A percentile compares a stretch with the other conserved stretches of the same genome.
These are phyloP conservation scores for Coemansia nantahalensis DNA, from an alignment of 192 early-diverging fungal genomes.

Conservation along the genomic window DNA sequence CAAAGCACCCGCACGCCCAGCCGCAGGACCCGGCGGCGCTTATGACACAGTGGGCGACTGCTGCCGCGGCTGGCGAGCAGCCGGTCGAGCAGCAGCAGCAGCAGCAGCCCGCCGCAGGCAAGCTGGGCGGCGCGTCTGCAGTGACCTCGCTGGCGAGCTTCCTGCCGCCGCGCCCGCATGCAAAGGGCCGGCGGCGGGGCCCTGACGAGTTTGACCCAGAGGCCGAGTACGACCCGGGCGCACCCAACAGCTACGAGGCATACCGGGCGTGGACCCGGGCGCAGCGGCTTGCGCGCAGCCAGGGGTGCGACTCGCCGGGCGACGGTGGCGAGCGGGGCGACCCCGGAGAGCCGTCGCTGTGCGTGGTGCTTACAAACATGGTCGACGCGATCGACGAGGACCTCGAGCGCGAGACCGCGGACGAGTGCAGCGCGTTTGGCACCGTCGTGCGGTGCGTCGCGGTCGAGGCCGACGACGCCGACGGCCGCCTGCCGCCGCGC, in stretches of 20 bases:
- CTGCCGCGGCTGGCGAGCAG: slow-evolving; percentile 2
- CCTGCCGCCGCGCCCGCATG: slow-evolving; percentile 7
- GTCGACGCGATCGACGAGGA: slow-evolving; percentile 31
- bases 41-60: slow-evolving; percentile 25
- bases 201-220: slow-evolving; percentile 23
- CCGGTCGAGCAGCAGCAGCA: neutral
- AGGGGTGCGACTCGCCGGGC: neutral
- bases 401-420: slow-evolving; percentile 29
- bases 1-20: slow-evolving; percentile 30
- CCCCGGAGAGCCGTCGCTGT: slow-evolving; percentile 18
- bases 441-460: slow-evolving; percentile 16
- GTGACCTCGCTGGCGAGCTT: slow-evolving; percentile 28
- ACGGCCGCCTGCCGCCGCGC: slow-evolving; percentile 1
- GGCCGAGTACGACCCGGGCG: slow-evolving; percentile 31
- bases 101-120: neutral
- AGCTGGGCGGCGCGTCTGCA: neutral
- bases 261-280: slow-evolving; percentile 29
- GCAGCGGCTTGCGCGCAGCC: slow-evolving; percentile 3
- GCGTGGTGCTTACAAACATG: slow-evolving; percentile 34
- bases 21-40: slow-evolving; percentile 21
- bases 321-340: neutral
- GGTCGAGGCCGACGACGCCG: neutral
- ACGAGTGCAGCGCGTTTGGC: slow-evolving; percentile 41
- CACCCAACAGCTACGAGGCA: slow-evolving; percentile 34
- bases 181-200: neutral